phyloP scores from a whole-genome alignment of 495 filamentous ascomycete genomes.

The Viridothelium virens region DNA sequence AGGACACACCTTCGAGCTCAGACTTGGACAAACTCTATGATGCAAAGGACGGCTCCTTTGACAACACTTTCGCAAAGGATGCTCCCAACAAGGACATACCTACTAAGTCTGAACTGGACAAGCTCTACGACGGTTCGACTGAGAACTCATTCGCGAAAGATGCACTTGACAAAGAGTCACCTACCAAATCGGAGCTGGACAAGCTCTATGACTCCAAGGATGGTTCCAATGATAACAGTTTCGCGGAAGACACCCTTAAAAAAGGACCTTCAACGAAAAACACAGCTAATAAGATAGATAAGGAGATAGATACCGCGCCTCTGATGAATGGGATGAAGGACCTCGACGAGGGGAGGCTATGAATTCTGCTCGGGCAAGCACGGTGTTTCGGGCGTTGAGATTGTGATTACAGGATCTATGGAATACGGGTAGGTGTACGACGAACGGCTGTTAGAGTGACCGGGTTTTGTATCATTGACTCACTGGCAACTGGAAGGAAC shows the following conservation, averaged over 20 bases:
- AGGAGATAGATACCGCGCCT: neutral
- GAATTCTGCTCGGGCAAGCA: neutral
- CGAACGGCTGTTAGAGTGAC: neutral
- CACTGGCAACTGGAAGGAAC: no score
- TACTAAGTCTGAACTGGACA: neutral
- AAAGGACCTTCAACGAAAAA: neutral
- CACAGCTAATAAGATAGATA: neutral
- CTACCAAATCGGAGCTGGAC: neutral
- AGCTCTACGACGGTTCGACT: neutral
- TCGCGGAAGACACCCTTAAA: neutral
- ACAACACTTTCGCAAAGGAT: constrained; percentile 1
- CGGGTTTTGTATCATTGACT: neutral
- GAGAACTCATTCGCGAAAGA: constrained; percentile 1
- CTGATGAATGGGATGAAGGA: neutral
- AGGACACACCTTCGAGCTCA: neutral
- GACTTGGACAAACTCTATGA: neutral
- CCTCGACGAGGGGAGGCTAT: neutral
- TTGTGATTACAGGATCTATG: neutral
- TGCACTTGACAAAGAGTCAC: neutral
- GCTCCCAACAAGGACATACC: neutral
- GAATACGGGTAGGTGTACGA: neutral
- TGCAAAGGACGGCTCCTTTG: neutral
- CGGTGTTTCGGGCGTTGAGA: neutral
- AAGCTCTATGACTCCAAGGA: neutral
- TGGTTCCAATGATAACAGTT: neutral